A percentile compares a stretch with the other conserved stretches of the same genome.
phyloP scores from a whole-genome alignment of 805 yeast species.

The Candida arabinofermentans region DNA sequence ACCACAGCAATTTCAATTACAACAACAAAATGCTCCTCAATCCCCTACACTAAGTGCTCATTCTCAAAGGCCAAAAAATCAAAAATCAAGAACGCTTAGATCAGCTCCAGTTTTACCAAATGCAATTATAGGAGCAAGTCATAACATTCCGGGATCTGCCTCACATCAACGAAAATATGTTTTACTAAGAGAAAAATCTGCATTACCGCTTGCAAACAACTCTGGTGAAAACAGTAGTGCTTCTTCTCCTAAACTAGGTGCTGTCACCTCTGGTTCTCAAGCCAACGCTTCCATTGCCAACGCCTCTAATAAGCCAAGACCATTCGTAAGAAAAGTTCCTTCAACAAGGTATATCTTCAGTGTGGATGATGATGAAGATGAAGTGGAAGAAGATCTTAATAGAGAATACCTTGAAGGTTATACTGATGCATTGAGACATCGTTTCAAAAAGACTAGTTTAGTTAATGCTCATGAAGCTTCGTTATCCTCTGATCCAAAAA shows the following conservation, averaged over 20 bases:
- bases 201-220: background rate
- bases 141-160: constrained; percentile 18
- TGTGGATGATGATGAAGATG: constrained; percentile 80
- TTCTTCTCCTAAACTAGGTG: constrained; percentile 12
- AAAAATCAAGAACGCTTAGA: constrained; percentile 11
- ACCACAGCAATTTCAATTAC: constrained; percentile 18
- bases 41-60: constrained; percentile 3
- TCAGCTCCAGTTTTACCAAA: constrained; percentile 24
- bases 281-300: background rate
- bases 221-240: constrained; percentile 4
- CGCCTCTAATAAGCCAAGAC: constrained; percentile 17
- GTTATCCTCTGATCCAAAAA: constrained; percentile 2
- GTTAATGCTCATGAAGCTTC: constrained; percentile 1
- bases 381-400: constrained; percentile 56
- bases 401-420: constrained; percentile 68
- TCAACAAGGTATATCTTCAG: constrained; percentile 49
- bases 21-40: constrained; percentile 6
- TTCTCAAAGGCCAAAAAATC: constrained; percentile 9
- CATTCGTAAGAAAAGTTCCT: constrained; percentile 25
- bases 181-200: constrained; percentile 25
- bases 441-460: constrained; percentile 32
- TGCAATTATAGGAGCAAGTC: constrained; percentile 9
- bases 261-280: constrained; percentile 7
- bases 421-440: constrained; percentile 58
- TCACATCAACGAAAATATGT: constrained; percentile 31